Base-by-base conservation (phyloP, 371 early-diverging fungal species). In the Mortierella sp. region DNA sequence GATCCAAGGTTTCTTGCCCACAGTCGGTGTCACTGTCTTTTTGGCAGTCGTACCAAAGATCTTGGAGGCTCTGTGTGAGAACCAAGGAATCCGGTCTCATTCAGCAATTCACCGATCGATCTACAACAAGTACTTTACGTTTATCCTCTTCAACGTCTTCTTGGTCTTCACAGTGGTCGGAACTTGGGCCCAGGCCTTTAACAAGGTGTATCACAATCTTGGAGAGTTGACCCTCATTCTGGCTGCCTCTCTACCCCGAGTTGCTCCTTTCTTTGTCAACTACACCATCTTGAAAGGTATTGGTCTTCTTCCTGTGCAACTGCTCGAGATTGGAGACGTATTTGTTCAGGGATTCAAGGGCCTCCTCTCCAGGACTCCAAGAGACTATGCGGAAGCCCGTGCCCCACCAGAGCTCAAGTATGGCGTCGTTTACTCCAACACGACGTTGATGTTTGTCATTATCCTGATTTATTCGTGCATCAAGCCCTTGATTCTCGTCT, bases 391-490 rank as follows among this genome's bases (percentile, higher is more conserved):
- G 82, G 62, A 85, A 82, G 12, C 73, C 84, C 55, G 91, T 86
- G 6, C 74, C 70, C 45, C 93, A 87, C 79, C 79, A 69, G 63
- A 65, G 26, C 63, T 72, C 16, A 57, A 72, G 14, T 62, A n/a
- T 85, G 92, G 86, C 79, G 89, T 6, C 84, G 93, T 65, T 85
- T 90, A 56, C 89, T 80, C 82, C 85, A 90, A 73, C 87, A 88
- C 58, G 86, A 92, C 65, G 30, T 83, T 97, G 18, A 84, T 96
- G 1, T 91, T 95, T 61, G 92, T 93, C 16, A 93, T 97, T 53
- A 89, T 94, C n/a, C 55, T 96, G 44, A 90, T 93, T 0, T 98
- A 98, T 82, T 91, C 95, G 23, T 90, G 90, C 19, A 93, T 97
- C 44, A 91, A 94, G 60, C 98, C 98, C 0, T 72, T 97, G 16